Evolutionary conservation across 139 green algal species (phyloP).

Genomic region (Micractinium sp.): DNA sequence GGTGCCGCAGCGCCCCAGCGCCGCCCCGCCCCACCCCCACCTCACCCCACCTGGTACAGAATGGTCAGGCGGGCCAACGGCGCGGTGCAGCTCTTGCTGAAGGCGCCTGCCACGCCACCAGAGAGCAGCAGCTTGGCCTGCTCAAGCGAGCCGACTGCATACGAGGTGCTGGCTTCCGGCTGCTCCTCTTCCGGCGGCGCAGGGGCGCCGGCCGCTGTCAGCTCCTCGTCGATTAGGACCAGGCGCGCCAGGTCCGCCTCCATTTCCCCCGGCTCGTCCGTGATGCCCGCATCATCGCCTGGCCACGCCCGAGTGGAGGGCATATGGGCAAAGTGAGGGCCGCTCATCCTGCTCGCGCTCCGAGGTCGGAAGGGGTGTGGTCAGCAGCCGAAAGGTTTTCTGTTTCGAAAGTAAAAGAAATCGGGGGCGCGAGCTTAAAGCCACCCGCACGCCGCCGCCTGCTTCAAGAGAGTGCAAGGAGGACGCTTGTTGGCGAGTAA

Average conservation of each 20-base stretch:
- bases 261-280: slow-evolving; percentile 1
- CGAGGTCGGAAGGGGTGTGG: no score
- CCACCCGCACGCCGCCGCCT: no score
- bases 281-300: background rate
- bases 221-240: slow-evolving; percentile 41
- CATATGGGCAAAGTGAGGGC: background rate
- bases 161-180: background rate
- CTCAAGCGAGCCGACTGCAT: slow-evolving; percentile 29
- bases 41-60: slow-evolving; percentile 87
- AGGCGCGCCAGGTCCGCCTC: slow-evolving; percentile 38
- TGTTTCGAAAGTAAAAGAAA: no score
- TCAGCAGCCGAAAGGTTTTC: no score
- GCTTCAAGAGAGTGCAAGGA: no score
- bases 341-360: background rate
- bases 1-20: no score
- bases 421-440: no score
- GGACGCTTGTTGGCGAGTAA: no score
- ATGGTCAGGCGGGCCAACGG: slow-evolving; percentile 95
- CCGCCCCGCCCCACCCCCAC: background rate
- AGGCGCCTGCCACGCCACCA: slow-evolving; percentile 89
- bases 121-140: slow-evolving; percentile 71
- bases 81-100: slow-evolving; percentile 90
- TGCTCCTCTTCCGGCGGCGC: background rate
- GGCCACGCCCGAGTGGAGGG: background rate
- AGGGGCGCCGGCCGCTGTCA: background rate